phyloP scores from a whole-genome alignment of 176 grass and related monocot genomes.

The Aegilops speltoides region DNA sequence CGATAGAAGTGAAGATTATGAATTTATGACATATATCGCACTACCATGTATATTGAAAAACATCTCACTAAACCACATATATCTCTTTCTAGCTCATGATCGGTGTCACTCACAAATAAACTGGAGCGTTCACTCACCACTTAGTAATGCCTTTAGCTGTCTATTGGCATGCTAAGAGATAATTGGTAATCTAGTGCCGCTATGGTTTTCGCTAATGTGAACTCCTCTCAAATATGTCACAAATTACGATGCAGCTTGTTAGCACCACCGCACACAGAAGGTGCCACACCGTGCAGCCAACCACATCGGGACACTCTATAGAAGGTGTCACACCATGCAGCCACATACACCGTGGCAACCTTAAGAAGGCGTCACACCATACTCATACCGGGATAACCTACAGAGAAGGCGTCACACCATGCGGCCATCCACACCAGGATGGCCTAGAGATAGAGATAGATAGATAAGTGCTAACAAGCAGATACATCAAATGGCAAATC shows the following conservation, averaged over 20 bases:
- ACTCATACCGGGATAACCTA: not conserved
- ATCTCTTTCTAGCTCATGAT: not conserved
- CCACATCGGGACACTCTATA: no score
- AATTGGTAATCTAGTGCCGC: not conserved
- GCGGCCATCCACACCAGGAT: no score
- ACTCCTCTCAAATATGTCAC: not conserved
- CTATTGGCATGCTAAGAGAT: not conserved
- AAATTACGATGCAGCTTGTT: no score
- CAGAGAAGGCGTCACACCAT: no score
- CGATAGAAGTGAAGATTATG: no score
- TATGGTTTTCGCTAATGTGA: not conserved
- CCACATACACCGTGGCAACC: not conserved
- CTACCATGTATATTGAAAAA: not conserved
- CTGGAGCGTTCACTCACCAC: not conserved
- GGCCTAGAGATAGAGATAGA: not conserved
- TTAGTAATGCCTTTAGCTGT: not conserved
- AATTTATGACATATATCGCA: no score
- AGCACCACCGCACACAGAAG: no score
- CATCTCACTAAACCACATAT: not conserved
- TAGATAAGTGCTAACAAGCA: no score
- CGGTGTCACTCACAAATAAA: no score
- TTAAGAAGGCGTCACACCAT: no score
- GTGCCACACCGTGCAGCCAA: no score
- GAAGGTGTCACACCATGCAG: not conserved
- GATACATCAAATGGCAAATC: no score